Evolutionary conservation across 257 asterid species (phyloP), one percentile per base, ranked within the genome.

Genomic region (Forsythia viridissima): DNA sequence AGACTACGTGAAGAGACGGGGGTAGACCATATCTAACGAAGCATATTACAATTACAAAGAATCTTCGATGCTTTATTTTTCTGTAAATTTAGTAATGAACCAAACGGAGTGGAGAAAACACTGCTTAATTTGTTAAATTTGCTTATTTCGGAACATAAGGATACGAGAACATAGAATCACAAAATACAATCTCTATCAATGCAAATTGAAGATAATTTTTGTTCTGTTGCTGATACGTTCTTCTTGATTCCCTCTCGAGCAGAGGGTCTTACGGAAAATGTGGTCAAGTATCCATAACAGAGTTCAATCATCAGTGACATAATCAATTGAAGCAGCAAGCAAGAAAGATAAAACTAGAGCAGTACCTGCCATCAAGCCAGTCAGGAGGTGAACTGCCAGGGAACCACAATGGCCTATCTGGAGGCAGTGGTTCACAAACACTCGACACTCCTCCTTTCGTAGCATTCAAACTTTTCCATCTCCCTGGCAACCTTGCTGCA

Each of bases 361-460:
- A 30, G 34, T 8, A 89, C 98, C 98, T 93, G 83, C 98, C 96
- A 82, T 93, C 96, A 52, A 93, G 97, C 97, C 98, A 93, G 34
- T 86, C 85, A 1, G 98, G 98, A 21, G 98, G 91, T 12, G 97
- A 89, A 78, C 91, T 90, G n/a, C 98, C 98, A 39, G 96, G 98
- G 83, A 93, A 93, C 98, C 98, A 93, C 73, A 93, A 52, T 4
- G 98, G 98, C 84, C 98, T 84, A 84, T 93, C 97, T 0, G 97
- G 98, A 75, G 98, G 96, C 37, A 93, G 96, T 6, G 97, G 98
- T 85, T 86, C 81, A 48, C 98, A 93, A 6, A 90, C 90, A 67
- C 93, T 92, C 20, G 98, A 91, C 11, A 90, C 90, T 5, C 69
- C 69, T 61, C 95, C 93, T 90, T 92, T 93, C 0, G 89, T 80